phyloP scores from a whole-genome alignment of 805 yeast genomes.

The Komagataella pastoris region DNA sequence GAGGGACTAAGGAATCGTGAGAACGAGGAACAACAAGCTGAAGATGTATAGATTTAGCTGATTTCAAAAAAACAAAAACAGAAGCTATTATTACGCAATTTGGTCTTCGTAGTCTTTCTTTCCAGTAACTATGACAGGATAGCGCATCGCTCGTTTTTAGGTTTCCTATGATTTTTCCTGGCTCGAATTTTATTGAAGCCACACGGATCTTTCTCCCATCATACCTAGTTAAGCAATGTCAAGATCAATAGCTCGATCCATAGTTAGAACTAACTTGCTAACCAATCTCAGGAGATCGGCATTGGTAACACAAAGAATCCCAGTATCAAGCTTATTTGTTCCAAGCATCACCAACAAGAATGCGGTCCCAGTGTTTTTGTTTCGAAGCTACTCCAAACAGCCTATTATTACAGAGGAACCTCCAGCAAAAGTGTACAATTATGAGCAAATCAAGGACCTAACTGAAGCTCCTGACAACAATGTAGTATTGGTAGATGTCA shows the following conservation, averaged over 20 bases:
- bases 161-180: not conserved
- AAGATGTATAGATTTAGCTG: not conserved
- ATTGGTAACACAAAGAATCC: not conserved
- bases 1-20: slow-evolving; percentile 43
- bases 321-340: not conserved
- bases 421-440: slow-evolving; percentile 17
- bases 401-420: slow-evolving; percentile 16
- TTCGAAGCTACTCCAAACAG: slow-evolving; percentile 3
- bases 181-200: not conserved
- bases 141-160: not conserved
- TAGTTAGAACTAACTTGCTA: not conserved
- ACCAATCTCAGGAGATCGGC: not conserved
- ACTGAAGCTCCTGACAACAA: slow-evolving; percentile 27
- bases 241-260: not conserved
- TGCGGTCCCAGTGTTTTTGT: not conserved
- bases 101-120: too few species aligned
- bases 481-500: slow-evolving; percentile 67
- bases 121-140: too few species aligned
- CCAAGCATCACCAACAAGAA: not conserved
- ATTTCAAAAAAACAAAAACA: too few species aligned
- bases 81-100: too few species aligned
- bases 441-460: slow-evolving; percentile 24
- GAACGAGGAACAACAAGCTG: not conserved
- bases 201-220: not conserved
- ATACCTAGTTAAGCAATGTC: not conserved